Evolutionary conservation across 164 flowering plant species (phyloP), one percentile per base, ranked within the genome.

Genomic region (Sedum album): DNA sequence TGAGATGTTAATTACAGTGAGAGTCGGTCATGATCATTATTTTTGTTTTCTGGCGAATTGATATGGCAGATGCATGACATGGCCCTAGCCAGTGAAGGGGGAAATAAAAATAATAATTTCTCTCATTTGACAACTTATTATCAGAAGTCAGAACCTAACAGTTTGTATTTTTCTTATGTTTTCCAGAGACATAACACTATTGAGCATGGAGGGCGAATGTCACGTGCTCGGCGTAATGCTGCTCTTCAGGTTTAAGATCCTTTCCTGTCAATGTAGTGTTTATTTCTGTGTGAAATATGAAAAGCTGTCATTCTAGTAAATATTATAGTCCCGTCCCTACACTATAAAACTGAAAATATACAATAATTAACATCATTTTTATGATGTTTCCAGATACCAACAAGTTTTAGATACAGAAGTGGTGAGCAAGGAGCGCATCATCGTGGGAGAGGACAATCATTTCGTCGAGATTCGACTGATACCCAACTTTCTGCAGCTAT

Each of bases 161-260:
- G 44, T 42, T 33, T 46, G 35, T 64, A 38, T 70, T 65, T 66
- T 15, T 71, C 66, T 44, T 69, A 65, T 69, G 0, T 42, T 4
- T 72, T 78, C 60, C 76, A 92, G 99, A 86, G 96, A 80, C 99
- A 91, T 71, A 88, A 83, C 79, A 72, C 93, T 30, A 53, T 78
- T 66, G 94, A 87, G 71, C 99, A 95, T 78, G 97, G 95, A 46
- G 99, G 97, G 18, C 83, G 81, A 42, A 83, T 95, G 92, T 92
- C 99, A 71, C 91, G 97, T 68, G 79, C 97, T 33, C 74, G 89
- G 74, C 94, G 96, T 28, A 91, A 82, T 81, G 89, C 97, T 75
- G 96, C 82, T 62, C 94, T 90, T 53, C 96, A 92, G 92, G 99
- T 71, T 64, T 20, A 11, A 64, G 25, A 18, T 31, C 8, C n/a